Evolutionary conservation across 2,329 filamentous ascomycete species (phyloP), one percentile per base, ranked within the genome.

Genomic region (Leptographium radiaticola): DNA sequence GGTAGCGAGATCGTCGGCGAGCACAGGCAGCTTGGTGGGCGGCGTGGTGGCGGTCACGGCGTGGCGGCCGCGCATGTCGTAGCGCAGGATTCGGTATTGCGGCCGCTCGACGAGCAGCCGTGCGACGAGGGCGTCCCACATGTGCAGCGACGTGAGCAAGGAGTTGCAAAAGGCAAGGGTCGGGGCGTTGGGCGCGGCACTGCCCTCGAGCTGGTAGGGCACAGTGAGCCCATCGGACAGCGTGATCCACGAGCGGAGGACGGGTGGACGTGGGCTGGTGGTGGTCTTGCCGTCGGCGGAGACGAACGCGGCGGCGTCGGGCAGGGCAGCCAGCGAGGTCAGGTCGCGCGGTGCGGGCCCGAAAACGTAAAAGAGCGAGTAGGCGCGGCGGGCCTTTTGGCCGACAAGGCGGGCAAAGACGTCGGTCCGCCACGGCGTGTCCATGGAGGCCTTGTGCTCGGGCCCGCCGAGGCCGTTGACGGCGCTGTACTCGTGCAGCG

Each of bases 101-200:
- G 81, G 79, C 30, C 83, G 79, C 40, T 77, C 63, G 0, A 69
- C 65, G 51, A 76, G 75, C 59, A 93, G 75, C n/a, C 79, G 69
- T 1, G 71, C 69, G 1, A 93, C 70, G 56, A 94, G 80, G 2
- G 74, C 73, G 61, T 93, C 85, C 89, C 89, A 95, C 77, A 95
- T 93, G 65, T 79, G 74, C 59, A 84, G 76, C 49, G 84, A 81
- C 2, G 87, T 87, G 9, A 95, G 77, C 50, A 95, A 83, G 1
- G 85, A 90, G 72, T 94, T 94, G 68, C 76, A 77, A 60, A 90
- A 84, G 20, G 88, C 81, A 12, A 95, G 74, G 0, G 85, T 77
- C 0, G 88, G 88, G 0, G 87, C 86, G 20, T 76, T 64, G 0
- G 82, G 79, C 36, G 82, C 75, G 0, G 78, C 62, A 58, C 79